Evolutionary conservation across 768 basidiomycete genomes (phyloP).

Genomic region (Pleurotus tuoliensis): DNA sequence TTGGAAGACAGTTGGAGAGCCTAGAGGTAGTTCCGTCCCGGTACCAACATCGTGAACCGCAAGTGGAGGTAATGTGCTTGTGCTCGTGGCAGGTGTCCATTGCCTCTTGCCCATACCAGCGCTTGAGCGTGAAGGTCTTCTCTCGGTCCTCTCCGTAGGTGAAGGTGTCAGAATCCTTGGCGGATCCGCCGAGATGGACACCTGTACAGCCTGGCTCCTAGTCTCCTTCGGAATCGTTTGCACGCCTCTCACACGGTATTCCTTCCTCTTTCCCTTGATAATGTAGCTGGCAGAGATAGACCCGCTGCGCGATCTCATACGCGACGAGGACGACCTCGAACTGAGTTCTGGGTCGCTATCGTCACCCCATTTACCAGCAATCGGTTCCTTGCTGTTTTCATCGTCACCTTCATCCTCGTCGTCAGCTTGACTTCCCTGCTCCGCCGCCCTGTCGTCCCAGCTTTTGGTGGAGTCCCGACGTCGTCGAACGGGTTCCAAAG

Average conservation of each 20-base stretch:
- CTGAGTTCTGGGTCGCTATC: background rate
- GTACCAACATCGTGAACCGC: constrained; percentile 21
- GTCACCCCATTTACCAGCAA: constrained; percentile 8
- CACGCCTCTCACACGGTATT: constrained; percentile 64
- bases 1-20: constrained; percentile 10
- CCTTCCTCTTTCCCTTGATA: constrained; percentile 41
- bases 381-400: constrained; percentile 30
- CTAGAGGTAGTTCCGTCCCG: constrained; percentile 9
- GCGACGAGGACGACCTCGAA: constrained; percentile 7
- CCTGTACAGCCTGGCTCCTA: constrained; percentile 59
- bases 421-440: constrained; percentile 75
- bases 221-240: constrained; percentile 62
- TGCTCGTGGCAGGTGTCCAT: constrained; percentile 24
- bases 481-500: constrained; percentile 44
- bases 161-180: constrained; percentile 1
- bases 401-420: constrained; percentile 47
- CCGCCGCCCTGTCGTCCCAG: constrained; percentile 49
- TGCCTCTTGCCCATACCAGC: constrained; percentile 20
- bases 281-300: constrained; percentile 29
- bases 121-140: constrained; percentile 10
- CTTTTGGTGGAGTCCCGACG: constrained; percentile 28
- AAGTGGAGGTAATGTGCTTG: constrained; percentile 18
- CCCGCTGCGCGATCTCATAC: constrained; percentile 17
- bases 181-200: constrained; percentile 26
- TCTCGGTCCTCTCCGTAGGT: constrained; percentile 6